phyloP scores from a whole-genome alignment of 2,329 filamentous ascomycete genomes.

The Allantophomopsis lycopodina region DNA sequence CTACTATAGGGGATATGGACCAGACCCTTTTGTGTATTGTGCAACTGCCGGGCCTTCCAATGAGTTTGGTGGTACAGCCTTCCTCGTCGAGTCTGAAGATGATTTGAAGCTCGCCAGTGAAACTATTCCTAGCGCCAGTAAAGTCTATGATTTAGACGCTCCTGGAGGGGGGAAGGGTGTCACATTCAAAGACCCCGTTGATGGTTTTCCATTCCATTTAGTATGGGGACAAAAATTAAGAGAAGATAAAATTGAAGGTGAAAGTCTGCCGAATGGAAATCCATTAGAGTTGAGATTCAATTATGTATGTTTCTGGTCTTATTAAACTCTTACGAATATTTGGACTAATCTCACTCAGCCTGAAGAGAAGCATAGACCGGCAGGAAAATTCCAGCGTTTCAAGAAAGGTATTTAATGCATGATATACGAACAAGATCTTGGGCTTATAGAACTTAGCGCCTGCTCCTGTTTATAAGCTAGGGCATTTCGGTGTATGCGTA shows the following conservation, averaged over 20 bases:
- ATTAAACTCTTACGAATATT: neutral
- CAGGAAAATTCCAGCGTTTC: conserved; percentile 20
- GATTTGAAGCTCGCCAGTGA: conserved; percentile 2
- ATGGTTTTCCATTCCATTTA: conserved; percentile 17
- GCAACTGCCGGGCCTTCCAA: neutral
- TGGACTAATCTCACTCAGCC: neutral
- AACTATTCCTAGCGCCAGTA: conserved; percentile 22
- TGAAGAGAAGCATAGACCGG: conserved; percentile 1
- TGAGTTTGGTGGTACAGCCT: conserved; percentile 4
- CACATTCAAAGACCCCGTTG: conserved; percentile 21
- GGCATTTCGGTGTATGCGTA: conserved; percentile 24
- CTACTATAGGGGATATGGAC: conserved; percentile 5
- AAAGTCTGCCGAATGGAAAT: neutral
- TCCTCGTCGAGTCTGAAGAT: conserved; percentile 2
- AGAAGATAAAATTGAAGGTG: neutral
- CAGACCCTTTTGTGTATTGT: conserved; percentile 2
- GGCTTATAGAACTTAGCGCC: conserved; percentile 8
- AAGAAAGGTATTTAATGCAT: conserved; percentile 5
- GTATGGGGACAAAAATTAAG: conserved; percentile 5
- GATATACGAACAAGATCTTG: neutral
- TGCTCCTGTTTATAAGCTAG: conserved; percentile 20
- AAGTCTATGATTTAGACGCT: conserved; percentile 32
- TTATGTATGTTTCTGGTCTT: neutral
- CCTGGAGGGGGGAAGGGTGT: conserved; percentile 38
- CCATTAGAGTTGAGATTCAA: conserved; percentile 2